phyloP scores from a whole-genome alignment of 805 yeast species.

The Candida tibetensis region DNA sequence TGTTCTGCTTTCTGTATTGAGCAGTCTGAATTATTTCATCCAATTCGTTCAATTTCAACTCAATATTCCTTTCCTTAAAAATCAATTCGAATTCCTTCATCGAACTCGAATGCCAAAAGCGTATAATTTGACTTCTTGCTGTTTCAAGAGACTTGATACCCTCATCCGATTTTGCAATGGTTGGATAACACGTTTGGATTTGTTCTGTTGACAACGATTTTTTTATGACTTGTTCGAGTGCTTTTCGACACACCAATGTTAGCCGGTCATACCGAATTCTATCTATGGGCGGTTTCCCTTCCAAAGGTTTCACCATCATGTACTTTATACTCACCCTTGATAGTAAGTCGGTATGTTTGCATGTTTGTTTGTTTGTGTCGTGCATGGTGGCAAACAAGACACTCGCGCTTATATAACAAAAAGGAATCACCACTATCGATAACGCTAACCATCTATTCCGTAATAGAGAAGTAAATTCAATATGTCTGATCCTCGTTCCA shows the following conservation, averaged over 20 bases:
- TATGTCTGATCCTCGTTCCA: constrained; percentile 45
- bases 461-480: background rate
- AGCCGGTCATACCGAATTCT: constrained; percentile 49
- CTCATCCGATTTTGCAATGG: constrained; percentile 42
- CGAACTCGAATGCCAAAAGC: constrained; percentile 50
- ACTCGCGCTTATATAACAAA: too few species aligned
- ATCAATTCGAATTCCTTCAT: constrained; percentile 54
- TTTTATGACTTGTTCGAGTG: constrained; percentile 51
- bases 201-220: constrained; percentile 51
- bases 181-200: constrained; percentile 53
- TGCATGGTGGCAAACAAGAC: too few species aligned
- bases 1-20: constrained; percentile 20
- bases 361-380: too few species aligned
- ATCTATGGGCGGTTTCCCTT: constrained; percentile 9
- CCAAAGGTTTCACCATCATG: background rate
- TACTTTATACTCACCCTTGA: too few species aligned
- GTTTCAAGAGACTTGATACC: constrained; percentile 45
- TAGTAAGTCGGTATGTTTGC: too few species aligned
- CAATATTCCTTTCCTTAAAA: constrained; percentile 46
- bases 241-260: constrained; percentile 48
- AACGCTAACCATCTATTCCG: background rate
- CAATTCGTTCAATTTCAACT: constrained; percentile 42
- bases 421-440: constrained; percentile 1
- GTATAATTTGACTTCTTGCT: constrained; percentile 51
- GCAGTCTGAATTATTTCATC: constrained; percentile 49